Conservation (phyloP, 768 basidiomycete species). For the Collybia nuda region DNA sequence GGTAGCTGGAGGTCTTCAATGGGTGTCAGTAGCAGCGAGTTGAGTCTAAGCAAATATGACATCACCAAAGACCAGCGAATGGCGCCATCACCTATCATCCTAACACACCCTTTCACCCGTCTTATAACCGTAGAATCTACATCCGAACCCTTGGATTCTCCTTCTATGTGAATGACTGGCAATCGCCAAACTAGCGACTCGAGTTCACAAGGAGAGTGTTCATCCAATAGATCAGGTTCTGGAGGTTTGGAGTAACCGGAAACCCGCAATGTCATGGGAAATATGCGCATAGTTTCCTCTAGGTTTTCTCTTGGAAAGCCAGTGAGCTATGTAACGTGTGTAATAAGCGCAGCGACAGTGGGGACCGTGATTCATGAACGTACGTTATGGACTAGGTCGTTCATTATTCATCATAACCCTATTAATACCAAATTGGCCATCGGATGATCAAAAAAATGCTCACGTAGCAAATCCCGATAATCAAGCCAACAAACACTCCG, state of each 20-base stretch:
- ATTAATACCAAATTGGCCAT: too few relatives aligned
- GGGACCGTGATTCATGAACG: constrained; percentile 19
- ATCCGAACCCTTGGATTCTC: constrained; percentile 41
- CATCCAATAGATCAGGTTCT: constrained; percentile 20
- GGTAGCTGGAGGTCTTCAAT: constrained; percentile 28
- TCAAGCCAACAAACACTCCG: constrained; percentile 62
- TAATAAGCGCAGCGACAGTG: constrained; percentile 4
- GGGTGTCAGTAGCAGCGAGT: not conserved
- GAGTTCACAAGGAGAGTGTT: constrained; percentile 14
- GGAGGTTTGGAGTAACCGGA: constrained; percentile 32
- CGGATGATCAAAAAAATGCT: constrained; percentile 17
- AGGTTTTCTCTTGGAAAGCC: constrained; percentile 20
- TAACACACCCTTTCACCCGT: constrained; percentile 39
- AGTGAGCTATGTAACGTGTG: constrained; percentile 9
- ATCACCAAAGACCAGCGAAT: constrained; percentile 54
- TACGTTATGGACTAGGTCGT: too few relatives aligned
- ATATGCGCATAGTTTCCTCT: constrained; percentile 50
- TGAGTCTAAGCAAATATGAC: not conserved
- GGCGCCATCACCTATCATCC: constrained; percentile 47
- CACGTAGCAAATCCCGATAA: constrained; percentile 52
- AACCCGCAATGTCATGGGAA: constrained; percentile 49
- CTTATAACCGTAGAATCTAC: constrained; percentile 28
- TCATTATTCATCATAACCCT: too few relatives aligned
- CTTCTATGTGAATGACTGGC: constrained; percentile 52
- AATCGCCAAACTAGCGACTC: constrained; percentile 30